Evolutionary conservation across 2,329 filamentous ascomycete genomes (phyloP).

Genomic region (Hymenoscyphus fraxineus): DNA sequence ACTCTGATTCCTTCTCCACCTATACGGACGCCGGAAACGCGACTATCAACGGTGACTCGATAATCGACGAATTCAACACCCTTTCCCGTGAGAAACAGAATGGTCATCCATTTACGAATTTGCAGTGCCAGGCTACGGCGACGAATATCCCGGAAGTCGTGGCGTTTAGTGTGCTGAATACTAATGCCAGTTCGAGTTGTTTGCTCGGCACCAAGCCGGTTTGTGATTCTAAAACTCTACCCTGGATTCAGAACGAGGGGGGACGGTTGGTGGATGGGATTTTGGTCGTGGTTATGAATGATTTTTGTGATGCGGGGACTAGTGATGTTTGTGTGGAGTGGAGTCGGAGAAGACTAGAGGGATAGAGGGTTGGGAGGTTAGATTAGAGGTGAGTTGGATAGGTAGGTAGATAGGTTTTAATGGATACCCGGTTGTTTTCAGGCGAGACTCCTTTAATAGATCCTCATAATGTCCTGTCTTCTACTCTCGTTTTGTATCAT

Average conservation of each 20-base stretch:
- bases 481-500: too few species aligned
- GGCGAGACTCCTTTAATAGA: too few species aligned
- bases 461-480: too few species aligned
- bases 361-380: not conserved
- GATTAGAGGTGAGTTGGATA: not conserved
- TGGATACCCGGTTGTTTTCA: not conserved
- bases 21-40: conserved; percentile 42
- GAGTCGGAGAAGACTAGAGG: conserved; percentile 25
- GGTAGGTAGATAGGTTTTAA: too few species aligned
- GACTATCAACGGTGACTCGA: conserved; percentile 39
- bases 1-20: conserved; percentile 39
- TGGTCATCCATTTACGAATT: conserved; percentile 39
- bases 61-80: conserved; percentile 37
- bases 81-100: conserved; percentile 35
- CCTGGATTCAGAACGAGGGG: conserved; percentile 43
- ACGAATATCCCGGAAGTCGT: conserved; percentile 47
- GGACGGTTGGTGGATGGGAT: conserved; percentile 38
- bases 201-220: conserved; percentile 47
- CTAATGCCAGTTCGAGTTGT: conserved; percentile 42
- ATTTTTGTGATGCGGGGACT: conserved; percentile 49
- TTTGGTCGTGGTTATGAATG: conserved; percentile 47
- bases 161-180: conserved; percentile 43
- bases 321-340: conserved; percentile 42
- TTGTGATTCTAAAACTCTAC: conserved; percentile 46
- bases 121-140: conserved; percentile 51